Percentiles rank a stretch among this genome's conserved stretches.
Conservation (phyloP, 2,329 filamentous ascomycete species). For the Didymella sp. region DNA sequence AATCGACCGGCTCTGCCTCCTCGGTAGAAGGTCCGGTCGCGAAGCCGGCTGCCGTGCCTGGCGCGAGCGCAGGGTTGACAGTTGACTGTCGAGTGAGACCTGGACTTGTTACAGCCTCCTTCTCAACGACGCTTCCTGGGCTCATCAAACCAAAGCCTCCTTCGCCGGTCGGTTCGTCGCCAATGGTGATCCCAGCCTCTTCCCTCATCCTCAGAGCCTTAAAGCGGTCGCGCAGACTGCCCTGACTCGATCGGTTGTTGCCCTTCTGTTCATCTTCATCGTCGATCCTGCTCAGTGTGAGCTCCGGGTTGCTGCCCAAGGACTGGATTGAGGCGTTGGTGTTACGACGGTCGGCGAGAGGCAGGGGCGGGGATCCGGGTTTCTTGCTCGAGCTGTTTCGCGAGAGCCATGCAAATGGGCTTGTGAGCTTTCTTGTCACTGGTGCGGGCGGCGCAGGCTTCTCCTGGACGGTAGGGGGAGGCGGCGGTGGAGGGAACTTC, state of each 20-base stretch:
- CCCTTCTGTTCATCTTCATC: constrained; percentile 56
- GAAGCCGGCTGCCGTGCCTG: constrained; percentile 84
- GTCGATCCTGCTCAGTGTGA: constrained; percentile 78
- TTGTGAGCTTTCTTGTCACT: constrained; percentile 74
- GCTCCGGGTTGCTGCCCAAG: constrained; percentile 79
- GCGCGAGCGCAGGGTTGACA: constrained; percentile 75
- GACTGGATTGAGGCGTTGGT: constrained; percentile 83
- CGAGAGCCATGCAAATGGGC: constrained; percentile 53
- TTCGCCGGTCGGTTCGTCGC: constrained; percentile 57
- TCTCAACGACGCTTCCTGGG: constrained; percentile 43
- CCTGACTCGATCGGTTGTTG: constrained; percentile 47
- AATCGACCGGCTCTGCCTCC: constrained; percentile 78
- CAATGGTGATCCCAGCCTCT: constrained; percentile 51
- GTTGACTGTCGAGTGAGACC: constrained; percentile 62
- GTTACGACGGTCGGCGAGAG: constrained; percentile 66
- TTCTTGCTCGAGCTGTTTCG: constrained; percentile 63
- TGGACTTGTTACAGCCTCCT: constrained; percentile 44
- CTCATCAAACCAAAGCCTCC: constrained; percentile 56
- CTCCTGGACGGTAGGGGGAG: constrained; percentile 40
- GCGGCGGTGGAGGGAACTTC: constrained; percentile 51
- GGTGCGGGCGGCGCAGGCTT: constrained; percentile 37
- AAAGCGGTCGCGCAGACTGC: constrained; percentile 56
- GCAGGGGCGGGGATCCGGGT: constrained; percentile 63
- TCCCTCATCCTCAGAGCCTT: constrained; percentile 55
- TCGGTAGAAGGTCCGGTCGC: constrained; percentile 78